Conservation (phyloP, 768 basidiomycete genomes). For the Tricholoma matsutake region DNA sequence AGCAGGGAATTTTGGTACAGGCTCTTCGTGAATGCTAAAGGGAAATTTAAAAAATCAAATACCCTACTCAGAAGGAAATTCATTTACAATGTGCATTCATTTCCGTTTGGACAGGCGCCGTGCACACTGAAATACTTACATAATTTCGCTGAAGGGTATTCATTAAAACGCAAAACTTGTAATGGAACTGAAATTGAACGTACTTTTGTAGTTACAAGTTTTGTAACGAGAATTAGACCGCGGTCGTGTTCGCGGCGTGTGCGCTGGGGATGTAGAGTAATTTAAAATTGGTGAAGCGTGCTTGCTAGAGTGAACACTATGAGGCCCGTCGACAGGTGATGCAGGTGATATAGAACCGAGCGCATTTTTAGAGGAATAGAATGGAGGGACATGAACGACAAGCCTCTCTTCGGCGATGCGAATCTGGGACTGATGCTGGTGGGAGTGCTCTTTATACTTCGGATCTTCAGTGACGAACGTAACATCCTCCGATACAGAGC, state of each 20-base stretch:
- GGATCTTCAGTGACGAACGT: conserved; percentile 38
- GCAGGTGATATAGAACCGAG: conserved; percentile 12
- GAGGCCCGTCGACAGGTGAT: conserved; percentile 17
- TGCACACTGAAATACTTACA: conserved; percentile 52
- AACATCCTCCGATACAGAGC: conserved; percentile 27
- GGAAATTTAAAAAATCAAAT: conserved; percentile 1
- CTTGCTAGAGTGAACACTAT: conserved; percentile 8
- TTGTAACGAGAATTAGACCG: conserved; percentile 31
- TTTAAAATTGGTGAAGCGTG: conserved; percentile 9
- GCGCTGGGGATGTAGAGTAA: conserved; percentile 5
- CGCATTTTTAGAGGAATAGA: conserved; percentile 13
- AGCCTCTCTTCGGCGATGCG: conserved; percentile 31
- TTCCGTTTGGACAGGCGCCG: conserved; percentile 50
- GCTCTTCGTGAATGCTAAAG: conserved; percentile 47
- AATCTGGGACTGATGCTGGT: conserved; percentile 40
- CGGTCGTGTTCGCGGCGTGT: conserved; percentile 15
- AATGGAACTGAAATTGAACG: conserved; percentile 11
- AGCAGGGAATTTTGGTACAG: conserved; percentile 12
- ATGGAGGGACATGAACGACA: conserved; percentile 32
- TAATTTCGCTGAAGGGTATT: conserved; percentile 45
- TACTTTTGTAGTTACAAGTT: conserved; percentile 41
- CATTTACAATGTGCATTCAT: conserved; percentile 58
- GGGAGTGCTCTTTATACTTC: conserved; percentile 36
- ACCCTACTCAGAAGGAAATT: neutral
- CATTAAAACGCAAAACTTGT: neutral